Base-by-base conservation (phyloP, 163 green algal species). In the Volvox carteri region DNA sequence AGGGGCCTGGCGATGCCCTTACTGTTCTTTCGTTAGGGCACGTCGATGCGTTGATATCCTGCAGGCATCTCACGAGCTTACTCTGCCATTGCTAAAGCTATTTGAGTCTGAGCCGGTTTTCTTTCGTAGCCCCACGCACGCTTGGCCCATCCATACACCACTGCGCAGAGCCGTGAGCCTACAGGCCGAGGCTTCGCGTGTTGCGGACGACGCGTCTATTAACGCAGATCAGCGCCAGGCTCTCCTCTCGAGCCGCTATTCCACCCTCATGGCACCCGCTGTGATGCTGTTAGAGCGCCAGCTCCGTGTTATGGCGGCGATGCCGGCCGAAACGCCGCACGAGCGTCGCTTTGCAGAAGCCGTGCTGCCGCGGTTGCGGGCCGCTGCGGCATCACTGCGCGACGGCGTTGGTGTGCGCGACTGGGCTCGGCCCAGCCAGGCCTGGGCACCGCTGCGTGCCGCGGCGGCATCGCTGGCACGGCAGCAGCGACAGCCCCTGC, bases 221-320 rank as follows among this genome's bases (percentile, higher is more conserved):
- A 83, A 67, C 0, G 11, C 11, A 23, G 80, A 78, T 2, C 76
- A 92, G 76, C 87, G 92, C 70, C 84, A 52, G 8, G 50, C 89
- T 33, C 77, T 94, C 9, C 70, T 95, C 21, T 68, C 78, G 12
- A 72, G 39, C 46, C 77, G 94, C 85, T 96, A 95, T 65, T 37
- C 76, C 12, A 90, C 91, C 0, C 70, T 96, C 39, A 94, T 96
- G 90, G 85, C 91, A 0, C 94, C 95, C 21, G 90, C 93, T 28
- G 58, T 95, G 42, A 54, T 94, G 50, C 44, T 86, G 23, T 92
- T 96, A 54, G 80, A 95, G 89, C 89, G 81, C 7, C 85, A 90
- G 54, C 54, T 95, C 5, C 65, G 87, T 11, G 88, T 75, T 46
- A 85, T 70, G 23, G 62, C 62, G 0, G 85, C 87, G 11, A 75